phyloP scores from a whole-genome alignment of 768 basidiomycete species.

The Pisolithus tinctorius region DNA sequence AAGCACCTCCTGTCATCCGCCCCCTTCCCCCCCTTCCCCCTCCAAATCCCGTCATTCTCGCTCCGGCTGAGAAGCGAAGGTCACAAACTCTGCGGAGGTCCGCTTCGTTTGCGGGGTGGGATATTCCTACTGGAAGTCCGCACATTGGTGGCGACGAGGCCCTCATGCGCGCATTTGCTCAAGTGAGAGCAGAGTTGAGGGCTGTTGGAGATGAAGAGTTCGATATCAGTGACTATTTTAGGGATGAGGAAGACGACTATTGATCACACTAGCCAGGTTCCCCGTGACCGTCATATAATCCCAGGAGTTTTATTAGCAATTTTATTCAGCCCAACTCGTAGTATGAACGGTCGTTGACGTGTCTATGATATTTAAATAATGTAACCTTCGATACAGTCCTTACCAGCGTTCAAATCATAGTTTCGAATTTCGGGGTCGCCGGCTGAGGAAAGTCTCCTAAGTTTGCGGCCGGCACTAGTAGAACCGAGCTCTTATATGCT shows the following conservation, averaged over 20 bases:
- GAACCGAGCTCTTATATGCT: background rate
- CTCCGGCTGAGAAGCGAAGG: background rate
- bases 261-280: background rate
- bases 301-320: background rate
- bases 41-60: background rate
- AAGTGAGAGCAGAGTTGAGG: slow-evolving; percentile 13
- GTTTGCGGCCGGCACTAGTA: no score
- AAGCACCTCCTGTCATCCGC: background rate
- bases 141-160: background rate
- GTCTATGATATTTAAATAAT: no score
- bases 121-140: background rate
- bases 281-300: no score
- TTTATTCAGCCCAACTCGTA: background rate
- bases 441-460: no score
- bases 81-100: slow-evolving; percentile 19
- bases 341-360: background rate
- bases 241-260: slow-evolving; percentile 3
- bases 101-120: slow-evolving; percentile 16
- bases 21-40: background rate
- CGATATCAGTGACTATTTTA: slow-evolving; percentile 13
- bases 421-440: no score
- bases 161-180: slow-evolving; percentile 12
- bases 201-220: slow-evolving; percentile 6
- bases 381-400: background rate
- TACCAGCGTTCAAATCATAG: background rate